Base-by-base conservation (phyloP, 2,329 filamentous ascomycete species). In the Hypoxylon sp. region DNA sequence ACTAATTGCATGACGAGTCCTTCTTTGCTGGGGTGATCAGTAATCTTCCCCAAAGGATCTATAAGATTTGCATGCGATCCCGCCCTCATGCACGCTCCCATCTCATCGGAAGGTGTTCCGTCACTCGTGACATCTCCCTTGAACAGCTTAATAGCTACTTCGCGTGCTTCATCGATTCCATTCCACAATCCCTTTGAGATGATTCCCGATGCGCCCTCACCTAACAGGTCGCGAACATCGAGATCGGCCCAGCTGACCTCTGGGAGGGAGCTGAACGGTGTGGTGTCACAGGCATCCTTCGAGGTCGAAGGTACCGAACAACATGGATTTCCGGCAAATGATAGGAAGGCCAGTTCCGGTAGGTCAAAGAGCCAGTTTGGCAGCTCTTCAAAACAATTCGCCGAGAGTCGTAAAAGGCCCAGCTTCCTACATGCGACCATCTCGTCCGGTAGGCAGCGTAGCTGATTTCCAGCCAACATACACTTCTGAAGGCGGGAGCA, bases 91-190 rank as follows among this genome's bases (percentile, higher is more conserved):
- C 79, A 83, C 2, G 83, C 82, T 9, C 78, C 77, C 82, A 85
- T 82, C 73, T 85, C 84, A 70, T 85, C 83, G n/a, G 77, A 73
- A 0, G 84, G 83, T 4, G 79, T 81, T 13, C 84, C 83, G 65
- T 85, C 83, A 68, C 79, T 82, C 7, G 83, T 83, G 10, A 84
- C 75, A 7, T 79, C 75, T n/a, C 82, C 83, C 43, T 80, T 81
- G 75, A 85, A 85, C 5, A 85, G 74, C 70, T 85, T 85, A 73
- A 85, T 78, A 1, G 83, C 83, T 0, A 85, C 83, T 11, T 81
- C 75, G 36, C 80, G 73, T 25, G 73, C 71, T 2, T 74, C 71
- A 9, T 68, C 71, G 1, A 69, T 67, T 5, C 69, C 69, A 25
- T 75, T 77, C 80, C 81, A 82, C 2, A 74, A 60, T 1, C 79